Conservation (phyloP, 805 yeast genomes). For the Maudiozyma serrabonitensis region DNA sequence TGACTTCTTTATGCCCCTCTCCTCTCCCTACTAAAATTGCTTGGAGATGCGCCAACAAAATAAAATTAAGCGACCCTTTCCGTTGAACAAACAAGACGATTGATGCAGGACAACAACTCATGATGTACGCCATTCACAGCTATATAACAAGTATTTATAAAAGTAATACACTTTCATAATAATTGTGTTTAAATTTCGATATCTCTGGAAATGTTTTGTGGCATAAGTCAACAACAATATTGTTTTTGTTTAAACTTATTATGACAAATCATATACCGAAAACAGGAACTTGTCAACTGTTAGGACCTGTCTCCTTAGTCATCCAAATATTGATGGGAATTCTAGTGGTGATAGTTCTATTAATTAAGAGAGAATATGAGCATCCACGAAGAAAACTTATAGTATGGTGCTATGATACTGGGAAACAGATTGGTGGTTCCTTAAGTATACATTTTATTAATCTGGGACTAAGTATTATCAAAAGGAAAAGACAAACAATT, state of each 20-base stretch:
- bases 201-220: too few species aligned
- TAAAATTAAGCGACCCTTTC: too few species aligned
- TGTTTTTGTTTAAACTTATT: background rate
- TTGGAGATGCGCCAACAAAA: too few species aligned
- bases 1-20: too few species aligned
- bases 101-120: too few species aligned
- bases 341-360: constrained; percentile 62
- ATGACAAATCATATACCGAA: constrained; percentile 1
- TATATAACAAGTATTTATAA: too few species aligned
- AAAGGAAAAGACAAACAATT: constrained; percentile 27
- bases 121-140: too few species aligned
- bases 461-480: constrained; percentile 55
- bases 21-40: too few species aligned
- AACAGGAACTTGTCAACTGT: constrained; percentile 40
- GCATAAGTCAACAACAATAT: too few species aligned
- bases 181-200: too few species aligned
- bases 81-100: too few species aligned
- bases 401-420: constrained; percentile 83
- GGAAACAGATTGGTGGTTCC: constrained; percentile 85
- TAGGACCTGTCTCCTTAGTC: constrained; percentile 79
- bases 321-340: constrained; percentile 73
- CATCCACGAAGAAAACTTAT: constrained; percentile 80
- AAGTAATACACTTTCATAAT: too few species aligned
- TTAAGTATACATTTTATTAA: constrained; percentile 75
- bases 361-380: constrained; percentile 69